Conservation (phyloP, 2,329 filamentous ascomycete genomes). For the Apiospora malaysiana region DNA sequence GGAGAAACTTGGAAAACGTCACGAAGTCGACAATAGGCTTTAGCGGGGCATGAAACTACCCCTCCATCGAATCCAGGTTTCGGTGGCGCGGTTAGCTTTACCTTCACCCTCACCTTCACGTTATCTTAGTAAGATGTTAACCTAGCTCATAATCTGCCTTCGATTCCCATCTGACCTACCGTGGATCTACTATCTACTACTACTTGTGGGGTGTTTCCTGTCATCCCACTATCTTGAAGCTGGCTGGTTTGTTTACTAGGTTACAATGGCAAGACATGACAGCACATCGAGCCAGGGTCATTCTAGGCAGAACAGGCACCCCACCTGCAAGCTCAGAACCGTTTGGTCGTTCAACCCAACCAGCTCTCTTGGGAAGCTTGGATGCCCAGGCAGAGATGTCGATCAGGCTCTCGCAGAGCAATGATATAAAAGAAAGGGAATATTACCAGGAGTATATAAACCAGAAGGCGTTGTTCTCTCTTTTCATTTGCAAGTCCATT, state of each 20-base stretch:
- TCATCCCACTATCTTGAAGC: neutral
- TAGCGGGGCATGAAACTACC: conserved; percentile 15
- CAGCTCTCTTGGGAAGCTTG: neutral
- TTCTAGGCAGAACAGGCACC: neutral
- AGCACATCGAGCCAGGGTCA: neutral
- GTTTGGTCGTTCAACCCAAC: neutral
- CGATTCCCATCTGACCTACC: no score
- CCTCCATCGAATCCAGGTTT: neutral
- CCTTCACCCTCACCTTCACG: neutral
- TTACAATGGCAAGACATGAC: neutral
- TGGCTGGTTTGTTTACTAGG: neutral
- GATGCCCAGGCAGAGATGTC: neutral
- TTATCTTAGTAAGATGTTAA: neutral
- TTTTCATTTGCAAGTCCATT: neutral
- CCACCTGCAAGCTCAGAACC: neutral
- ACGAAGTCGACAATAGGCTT: conserved; percentile 5
- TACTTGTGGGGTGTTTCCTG: no score
- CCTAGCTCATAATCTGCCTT: neutral
- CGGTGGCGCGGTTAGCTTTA: neutral
- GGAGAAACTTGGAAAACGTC: conserved; percentile 12
- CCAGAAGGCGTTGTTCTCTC: neutral
- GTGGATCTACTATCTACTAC: no score
- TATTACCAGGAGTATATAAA: neutral
- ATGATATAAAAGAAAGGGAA: neutral
- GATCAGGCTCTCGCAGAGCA: neutral